Base-by-base conservation (phyloP, 768 basidiomycete genomes). In the Lactarius deliciosus region DNA sequence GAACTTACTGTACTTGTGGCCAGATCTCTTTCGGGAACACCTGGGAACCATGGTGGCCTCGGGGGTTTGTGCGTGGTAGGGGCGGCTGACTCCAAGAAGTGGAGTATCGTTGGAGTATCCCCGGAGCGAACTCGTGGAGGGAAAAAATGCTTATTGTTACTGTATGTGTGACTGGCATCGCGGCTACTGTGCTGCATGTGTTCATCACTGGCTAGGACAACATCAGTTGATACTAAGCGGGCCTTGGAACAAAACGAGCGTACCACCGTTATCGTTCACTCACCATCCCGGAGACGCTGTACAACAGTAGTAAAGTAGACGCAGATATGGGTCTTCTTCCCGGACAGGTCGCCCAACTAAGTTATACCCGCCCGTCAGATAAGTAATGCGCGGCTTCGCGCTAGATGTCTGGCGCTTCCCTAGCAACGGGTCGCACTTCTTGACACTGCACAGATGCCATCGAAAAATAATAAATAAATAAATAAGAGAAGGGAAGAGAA, bases 321-420 rank as follows among this genome's bases (percentile, higher is more conserved):
- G 18, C 30, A 32, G 9, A 56, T 18, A 20, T 7, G 18, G 54
- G 38, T 32, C 58, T 60, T 32, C 58, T 60, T 45, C 53, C 54
- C 54, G 43, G 30, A 40, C 30, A 38, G 15, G 58, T 50, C 64
- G 59, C 59, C 59, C 47, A 36, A 61, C 59, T 50, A 15, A 5
- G 50, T 11, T 61, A 55, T 43, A 22, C 34, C 59, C 59, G 64
- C 59, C 55, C 59, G 40, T 63, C 25, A n/a, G 47, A 11, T 50
- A 22, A 22, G 47, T 25, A 50, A 50, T 25, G 22, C 13, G 50
- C 22, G 10, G 22, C 50, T 50, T 50, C 50, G 50, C 22, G 22
- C 5, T 25, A 6, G 50, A 25, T 5, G 22, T 50, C 50, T 50
- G 22, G 50, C 22, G 13, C 50, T 50, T 50, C 50, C 20, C 50